Evolutionary conservation across 1,284 basidiomycete species (phyloP).

Genomic region (Rhodofomes roseus): DNA sequence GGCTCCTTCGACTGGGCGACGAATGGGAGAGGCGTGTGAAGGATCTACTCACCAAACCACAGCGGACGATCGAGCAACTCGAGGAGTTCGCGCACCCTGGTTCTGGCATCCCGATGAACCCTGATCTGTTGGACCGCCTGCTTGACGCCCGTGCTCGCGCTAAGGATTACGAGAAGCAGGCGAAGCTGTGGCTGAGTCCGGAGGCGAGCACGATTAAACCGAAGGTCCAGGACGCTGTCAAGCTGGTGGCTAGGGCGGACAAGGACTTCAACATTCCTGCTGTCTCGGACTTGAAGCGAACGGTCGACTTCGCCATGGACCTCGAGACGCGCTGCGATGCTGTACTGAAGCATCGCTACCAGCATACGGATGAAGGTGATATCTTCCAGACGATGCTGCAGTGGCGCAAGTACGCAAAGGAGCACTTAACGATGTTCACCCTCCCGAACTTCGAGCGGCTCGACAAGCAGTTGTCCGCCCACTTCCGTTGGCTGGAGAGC

Average conservation of each 20-base stretch:
- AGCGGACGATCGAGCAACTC: conserved; percentile 70
- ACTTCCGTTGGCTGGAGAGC: conserved; percentile 66
- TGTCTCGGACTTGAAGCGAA: conserved; percentile 61
- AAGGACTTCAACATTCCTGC: conserved; percentile 69
- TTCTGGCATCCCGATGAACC: conserved; percentile 58
- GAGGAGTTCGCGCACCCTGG: conserved; percentile 52
- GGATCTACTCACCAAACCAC: conserved; percentile 55
- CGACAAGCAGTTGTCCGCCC: conserved; percentile 58
- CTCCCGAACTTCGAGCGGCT: conserved; percentile 70
- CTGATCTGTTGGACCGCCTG: conserved; percentile 55
- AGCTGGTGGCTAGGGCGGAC: conserved; percentile 64
- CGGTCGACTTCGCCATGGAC: conserved; percentile 67
- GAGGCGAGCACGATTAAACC: conserved; percentile 52
- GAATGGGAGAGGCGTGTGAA: conserved; percentile 71
- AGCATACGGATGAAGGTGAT: conserved; percentile 50
- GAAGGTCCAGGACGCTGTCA: conserved; percentile 60
- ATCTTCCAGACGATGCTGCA: conserved; percentile 65
- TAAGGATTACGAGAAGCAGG: conserved; percentile 73
- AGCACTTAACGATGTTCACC: conserved; percentile 67
- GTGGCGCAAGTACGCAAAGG: conserved; percentile 68
- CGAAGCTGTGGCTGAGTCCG: conserved; percentile 60
- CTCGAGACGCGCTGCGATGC: conserved; percentile 70
- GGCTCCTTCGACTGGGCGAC: conserved; percentile 55
- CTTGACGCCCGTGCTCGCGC: conserved; percentile 59
- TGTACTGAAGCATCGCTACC: conserved; percentile 63